Percentiles rank a stretch among this genome's conserved stretches.
Evolutionary conservation across 129 eudicot species (phyloP).

Genomic region (Flaveria bidentis): DNA sequence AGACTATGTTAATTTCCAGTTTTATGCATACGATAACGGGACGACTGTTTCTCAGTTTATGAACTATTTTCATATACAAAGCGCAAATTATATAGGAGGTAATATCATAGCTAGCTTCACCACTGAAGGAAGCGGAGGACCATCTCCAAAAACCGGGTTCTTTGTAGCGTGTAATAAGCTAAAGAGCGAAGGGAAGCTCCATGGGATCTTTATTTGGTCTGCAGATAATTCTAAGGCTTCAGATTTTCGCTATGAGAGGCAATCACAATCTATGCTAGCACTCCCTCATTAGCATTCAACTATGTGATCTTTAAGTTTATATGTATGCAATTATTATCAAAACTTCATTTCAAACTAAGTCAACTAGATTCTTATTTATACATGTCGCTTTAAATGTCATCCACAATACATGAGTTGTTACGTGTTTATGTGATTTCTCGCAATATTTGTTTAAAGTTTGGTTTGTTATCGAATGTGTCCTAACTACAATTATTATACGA

Average conservation of each 20-base stretch:
- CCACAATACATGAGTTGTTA: no score
- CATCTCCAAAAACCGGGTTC: slow-evolving; percentile 45
- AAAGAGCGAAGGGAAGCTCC: slow-evolving; percentile 39
- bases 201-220: slow-evolving; percentile 44
- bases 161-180: slow-evolving; percentile 45
- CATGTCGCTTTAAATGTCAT: no score
- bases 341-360: no score
- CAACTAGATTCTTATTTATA: no score
- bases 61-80: slow-evolving; percentile 35
- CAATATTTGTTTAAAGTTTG: no score
- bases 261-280: slow-evolving; percentile 36
- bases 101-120: slow-evolving; percentile 41
- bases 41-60: slow-evolving; percentile 57
- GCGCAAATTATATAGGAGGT: slow-evolving; percentile 48
- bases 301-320: not conserved
- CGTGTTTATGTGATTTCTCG: no score
- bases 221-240: slow-evolving; percentile 46
- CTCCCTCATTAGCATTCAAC: slow-evolving; percentile 9
- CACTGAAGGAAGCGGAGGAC: slow-evolving; percentile 45
- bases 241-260: slow-evolving; percentile 47
- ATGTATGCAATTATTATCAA: no score
- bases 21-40: slow-evolving; percentile 65
- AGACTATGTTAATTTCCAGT: slow-evolving; percentile 78
- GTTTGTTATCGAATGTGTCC: no score
- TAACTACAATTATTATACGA: no score